Percentiles rank a stretch among this genome's conserved stretches.
phyloP scores from a whole-genome alignment of 78 protist genomes.

The Anaeramoeba flamelloides region DNA sequence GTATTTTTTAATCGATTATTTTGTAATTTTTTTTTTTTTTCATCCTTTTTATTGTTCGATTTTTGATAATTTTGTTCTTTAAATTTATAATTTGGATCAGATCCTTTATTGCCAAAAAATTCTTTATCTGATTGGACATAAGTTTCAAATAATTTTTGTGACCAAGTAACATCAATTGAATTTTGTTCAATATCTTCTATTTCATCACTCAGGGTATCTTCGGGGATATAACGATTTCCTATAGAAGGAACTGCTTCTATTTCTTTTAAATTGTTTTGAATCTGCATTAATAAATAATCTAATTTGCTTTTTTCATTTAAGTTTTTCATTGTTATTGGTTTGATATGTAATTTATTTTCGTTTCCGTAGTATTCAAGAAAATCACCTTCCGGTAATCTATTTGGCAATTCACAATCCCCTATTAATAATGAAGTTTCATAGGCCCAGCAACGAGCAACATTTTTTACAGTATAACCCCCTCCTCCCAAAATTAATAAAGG shows the following conservation, averaged over 20 bases:
- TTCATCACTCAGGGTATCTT: not conserved
- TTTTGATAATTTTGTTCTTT: too few relatives aligned
- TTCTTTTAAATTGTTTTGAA: not conserved
- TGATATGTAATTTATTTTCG: not conserved
- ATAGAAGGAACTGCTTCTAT: not conserved
- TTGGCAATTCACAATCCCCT: too few relatives aligned
- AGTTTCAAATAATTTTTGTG: too few relatives aligned
- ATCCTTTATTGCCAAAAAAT: too few relatives aligned
- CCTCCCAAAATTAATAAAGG: constrained; percentile 94
- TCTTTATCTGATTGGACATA: too few relatives aligned
- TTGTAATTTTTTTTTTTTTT: too few relatives aligned
- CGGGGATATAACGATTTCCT: not conserved
- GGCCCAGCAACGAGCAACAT: constrained; percentile 97
- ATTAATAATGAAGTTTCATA: constrained; percentile 61
- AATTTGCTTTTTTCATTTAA: not conserved
- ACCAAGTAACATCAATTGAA: too few relatives aligned
- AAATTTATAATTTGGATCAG: too few relatives aligned
- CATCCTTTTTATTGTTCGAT: too few relatives aligned
- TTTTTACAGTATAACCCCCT: constrained; percentile 95
- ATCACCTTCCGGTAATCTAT: not conserved
- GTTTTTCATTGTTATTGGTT: not conserved
- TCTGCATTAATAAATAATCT: not conserved
- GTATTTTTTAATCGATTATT: too few relatives aligned
- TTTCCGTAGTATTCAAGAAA: not conserved
- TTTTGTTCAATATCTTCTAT: too few relatives aligned